phyloP scores from a whole-genome alignment of 108 stramenopile species.

The Cyclotella sp. region DNA sequence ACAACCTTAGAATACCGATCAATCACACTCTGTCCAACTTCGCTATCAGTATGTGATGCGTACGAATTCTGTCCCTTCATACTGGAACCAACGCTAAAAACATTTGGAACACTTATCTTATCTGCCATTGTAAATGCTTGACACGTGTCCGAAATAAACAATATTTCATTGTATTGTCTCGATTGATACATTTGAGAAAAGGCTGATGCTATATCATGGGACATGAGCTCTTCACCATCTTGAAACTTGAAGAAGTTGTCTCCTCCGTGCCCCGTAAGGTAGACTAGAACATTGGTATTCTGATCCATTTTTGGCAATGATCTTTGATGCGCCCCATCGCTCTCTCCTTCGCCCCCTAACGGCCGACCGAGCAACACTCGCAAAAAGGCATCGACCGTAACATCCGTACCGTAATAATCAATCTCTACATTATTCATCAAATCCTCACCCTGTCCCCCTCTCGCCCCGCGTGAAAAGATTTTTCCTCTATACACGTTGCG shows the following conservation, averaged over 20 bases:
- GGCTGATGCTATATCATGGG: conserved; percentile 72
- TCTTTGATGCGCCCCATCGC: conserved; percentile 29
- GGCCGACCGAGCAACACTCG: conserved; percentile 70
- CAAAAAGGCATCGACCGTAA: conserved; percentile 92
- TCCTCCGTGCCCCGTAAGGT: conserved; percentile 96
- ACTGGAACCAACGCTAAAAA: conserved; percentile 78
- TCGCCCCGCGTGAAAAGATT: conserved; percentile 60
- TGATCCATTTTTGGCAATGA: conserved; percentile 51
- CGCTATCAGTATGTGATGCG: conserved; percentile 58
- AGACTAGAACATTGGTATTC: conserved; percentile 81
- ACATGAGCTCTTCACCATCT: conserved; percentile 92
- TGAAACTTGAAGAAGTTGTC: conserved; percentile 98
- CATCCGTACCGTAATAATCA: conserved; percentile 94
- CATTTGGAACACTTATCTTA: conserved; percentile 60
- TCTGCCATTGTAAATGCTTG: conserved; percentile 91
- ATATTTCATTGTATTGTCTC: conserved; percentile 65
- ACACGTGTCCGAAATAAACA: conserved; percentile 95
- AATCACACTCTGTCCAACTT: conserved; percentile 60
- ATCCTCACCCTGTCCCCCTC: conserved; percentile 61
- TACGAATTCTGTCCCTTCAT: conserved; percentile 71
- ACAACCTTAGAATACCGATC: conserved; percentile 49
- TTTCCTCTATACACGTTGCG: conserved; percentile 74
- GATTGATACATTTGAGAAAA: conserved; percentile 73
- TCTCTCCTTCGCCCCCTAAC: conserved; percentile 36
- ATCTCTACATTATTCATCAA: conserved; percentile 76